Base-by-base conservation (phyloP, 768 basidiomycete genomes). In the Mycena albidolilacea region DNA sequence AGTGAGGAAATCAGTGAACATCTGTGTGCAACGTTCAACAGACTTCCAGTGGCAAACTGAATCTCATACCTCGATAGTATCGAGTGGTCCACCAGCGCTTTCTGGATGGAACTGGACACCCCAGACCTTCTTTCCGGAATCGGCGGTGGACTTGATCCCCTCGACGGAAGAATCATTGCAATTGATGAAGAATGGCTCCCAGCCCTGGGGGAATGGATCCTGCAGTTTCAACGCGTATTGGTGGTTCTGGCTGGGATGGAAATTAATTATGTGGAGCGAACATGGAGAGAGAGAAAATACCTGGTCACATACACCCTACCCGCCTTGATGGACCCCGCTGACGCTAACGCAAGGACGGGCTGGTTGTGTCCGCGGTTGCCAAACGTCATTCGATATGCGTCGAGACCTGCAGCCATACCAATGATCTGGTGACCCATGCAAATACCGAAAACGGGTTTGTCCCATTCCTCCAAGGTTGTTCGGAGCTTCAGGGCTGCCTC, bases 331-430 rank as follows among this genome's bases (percentile, higher is more conserved):
- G 95, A 96, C 4, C 97, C 97, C 11, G 94, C 89, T 37, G 92
- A 93, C n/a, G 97, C 96, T 65, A 99, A 87, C 38, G 98, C 97
- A 55, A 99, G 88, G 14, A 99, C 98, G 39, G 98, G 98, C 81
- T 99, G 98, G 81, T 99, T 99, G 83, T 99, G 98, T 19, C 98
- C 98, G 76, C 98, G 93, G 82, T 99, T 98, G n/a, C 98, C 98
- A 80, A 99, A 99, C 11, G 93, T 96, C 98, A 99, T 99, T 57
- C 98, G 90, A 82, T 99, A 98, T 21, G 97, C 96, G 76, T 98
- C 97, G 66, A 98, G 82, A 23, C 98, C 97, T 30, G 97, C 97
- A 37, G 97, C 98, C 88, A 99, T 94, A 61, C 97, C 98, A 76
- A 99, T 94, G 77, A 99, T 90, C 83, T 99, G 97, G 81, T 99